A percentile compares a stretch with the other conserved stretches of the same genome.
Evolutionary conservation across 129 eudicot species (phyloP).

Genomic region (Heracleum sosnowskyi): DNA sequence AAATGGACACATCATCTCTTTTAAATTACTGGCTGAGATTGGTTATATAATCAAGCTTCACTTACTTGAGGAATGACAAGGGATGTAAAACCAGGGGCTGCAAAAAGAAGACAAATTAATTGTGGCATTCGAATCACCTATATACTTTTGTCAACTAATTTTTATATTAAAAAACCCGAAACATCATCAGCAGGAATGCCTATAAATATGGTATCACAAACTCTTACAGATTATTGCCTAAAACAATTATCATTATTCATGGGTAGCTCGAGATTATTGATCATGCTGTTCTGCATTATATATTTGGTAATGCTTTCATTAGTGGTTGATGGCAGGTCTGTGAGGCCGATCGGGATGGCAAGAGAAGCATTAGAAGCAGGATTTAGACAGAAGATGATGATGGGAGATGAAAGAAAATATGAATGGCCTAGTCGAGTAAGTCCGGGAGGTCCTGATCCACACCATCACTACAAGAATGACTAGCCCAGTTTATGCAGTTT

Average conservation of each 20-base stretch:
- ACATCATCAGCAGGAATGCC: background rate
- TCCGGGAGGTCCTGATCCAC: slow-evolving; percentile 12
- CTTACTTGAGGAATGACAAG: background rate
- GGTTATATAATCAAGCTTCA: background rate
- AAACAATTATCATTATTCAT: background rate
- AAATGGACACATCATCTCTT: slow-evolving; percentile 13
- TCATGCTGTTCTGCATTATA: slow-evolving; percentile 1
- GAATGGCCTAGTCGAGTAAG: slow-evolving; percentile 3
- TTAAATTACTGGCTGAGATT: background rate
- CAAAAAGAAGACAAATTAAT: background rate
- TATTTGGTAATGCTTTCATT: background rate
- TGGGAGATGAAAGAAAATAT: background rate
- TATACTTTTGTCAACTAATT: background rate
- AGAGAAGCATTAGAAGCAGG: slow-evolving; percentile 1
- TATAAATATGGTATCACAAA: background rate
- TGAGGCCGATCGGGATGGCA: background rate
- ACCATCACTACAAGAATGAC: slow-evolving; percentile 8
- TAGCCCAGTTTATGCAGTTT: background rate
- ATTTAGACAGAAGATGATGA: background rate
- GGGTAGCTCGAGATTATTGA: background rate
- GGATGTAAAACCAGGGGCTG: slow-evolving; percentile 2
- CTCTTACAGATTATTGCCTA: background rate
- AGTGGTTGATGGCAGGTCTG: background rate
- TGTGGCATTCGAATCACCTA: slow-evolving; percentile 15
- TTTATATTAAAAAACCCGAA: background rate